Evolutionary conservation across 805 yeast genomes (phyloP).

Genomic region (Starmerella stigmatis): DNA sequence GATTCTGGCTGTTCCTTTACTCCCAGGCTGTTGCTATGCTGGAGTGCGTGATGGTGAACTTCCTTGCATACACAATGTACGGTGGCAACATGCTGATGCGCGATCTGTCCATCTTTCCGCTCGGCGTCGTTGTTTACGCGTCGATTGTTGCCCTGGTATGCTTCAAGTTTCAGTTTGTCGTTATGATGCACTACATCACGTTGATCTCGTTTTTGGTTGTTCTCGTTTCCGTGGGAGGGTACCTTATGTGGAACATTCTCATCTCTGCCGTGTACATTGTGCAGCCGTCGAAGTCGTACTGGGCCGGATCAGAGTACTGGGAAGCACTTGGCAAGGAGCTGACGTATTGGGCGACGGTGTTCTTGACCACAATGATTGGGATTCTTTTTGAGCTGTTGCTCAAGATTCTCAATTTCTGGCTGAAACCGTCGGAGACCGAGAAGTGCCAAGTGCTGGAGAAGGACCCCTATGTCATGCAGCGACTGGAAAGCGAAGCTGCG

Average conservation of each 20-base stretch:
- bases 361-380: slow-evolving; percentile 49
- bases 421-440: slow-evolving; percentile 66
- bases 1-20: slow-evolving; percentile 51
- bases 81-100: slow-evolving; percentile 49
- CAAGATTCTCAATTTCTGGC: slow-evolving; percentile 44
- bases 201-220: slow-evolving; percentile 58
- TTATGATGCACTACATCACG: slow-evolving; percentile 55
- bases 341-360: slow-evolving; percentile 77
- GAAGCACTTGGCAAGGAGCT: slow-evolving; percentile 66
- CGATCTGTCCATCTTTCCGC: slow-evolving; percentile 72
- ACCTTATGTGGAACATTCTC: slow-evolving; percentile 72
- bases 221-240: slow-evolving; percentile 68
- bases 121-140: slow-evolving; percentile 68
- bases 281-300: slow-evolving; percentile 50
- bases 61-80: slow-evolving; percentile 56
- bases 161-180: slow-evolving; percentile 67
- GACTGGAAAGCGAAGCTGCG: slow-evolving; percentile 63
- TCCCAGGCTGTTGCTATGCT: slow-evolving; percentile 74
- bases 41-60: slow-evolving; percentile 62
- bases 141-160: slow-evolving; percentile 64
- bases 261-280: slow-evolving; percentile 57
- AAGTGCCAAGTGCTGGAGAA: slow-evolving; percentile 68
- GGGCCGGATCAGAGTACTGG: slow-evolving; percentile 58
- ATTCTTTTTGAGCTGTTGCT: slow-evolving; percentile 55
- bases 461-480: slow-evolving; percentile 51